phyloP scores from a whole-genome alignment of 2,329 filamentous ascomycete species.

The Aureobasidium lini region DNA sequence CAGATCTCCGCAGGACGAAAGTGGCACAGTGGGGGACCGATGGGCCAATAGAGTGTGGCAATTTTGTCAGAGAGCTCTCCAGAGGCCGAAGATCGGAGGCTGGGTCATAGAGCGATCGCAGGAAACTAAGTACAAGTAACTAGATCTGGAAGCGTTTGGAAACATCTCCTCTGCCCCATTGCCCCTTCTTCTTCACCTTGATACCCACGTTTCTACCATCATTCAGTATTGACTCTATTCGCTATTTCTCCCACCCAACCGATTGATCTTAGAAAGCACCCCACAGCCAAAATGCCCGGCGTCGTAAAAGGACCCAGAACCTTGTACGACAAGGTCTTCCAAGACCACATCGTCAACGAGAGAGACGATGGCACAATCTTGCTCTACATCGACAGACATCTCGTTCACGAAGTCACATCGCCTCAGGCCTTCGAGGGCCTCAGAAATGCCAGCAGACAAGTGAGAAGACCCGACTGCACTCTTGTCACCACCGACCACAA shows the following conservation, averaged over 20 bases:
- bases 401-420: conserved; percentile 97
- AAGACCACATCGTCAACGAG: conserved; percentile 90
- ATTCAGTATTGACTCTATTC: not conserved
- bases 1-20: not conserved
- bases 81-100: conserved; percentile 1
- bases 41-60: not conserved
- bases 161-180: not conserved
- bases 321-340: conserved; percentile 96
- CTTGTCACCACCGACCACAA: conserved; percentile 97
- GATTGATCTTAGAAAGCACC: not conserved
- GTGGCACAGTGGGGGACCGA: not conserved
- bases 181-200: not conserved
- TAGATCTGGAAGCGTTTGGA: not conserved
- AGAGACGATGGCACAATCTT: conserved; percentile 87
- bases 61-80: not conserved
- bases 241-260: not conserved
- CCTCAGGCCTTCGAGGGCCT: conserved; percentile 98
- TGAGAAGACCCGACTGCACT: conserved; percentile 92
- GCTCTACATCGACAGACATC: conserved; percentile 91
- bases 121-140: conserved; percentile 5
- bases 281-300: conserved; percentile 23
- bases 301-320: conserved; percentile 47
- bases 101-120: not conserved
- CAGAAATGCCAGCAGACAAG: conserved; percentile 76
- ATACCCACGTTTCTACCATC: not conserved